Conservation (phyloP, 495 filamentous ascomycete species). For the Xylaria telfairii region DNA sequence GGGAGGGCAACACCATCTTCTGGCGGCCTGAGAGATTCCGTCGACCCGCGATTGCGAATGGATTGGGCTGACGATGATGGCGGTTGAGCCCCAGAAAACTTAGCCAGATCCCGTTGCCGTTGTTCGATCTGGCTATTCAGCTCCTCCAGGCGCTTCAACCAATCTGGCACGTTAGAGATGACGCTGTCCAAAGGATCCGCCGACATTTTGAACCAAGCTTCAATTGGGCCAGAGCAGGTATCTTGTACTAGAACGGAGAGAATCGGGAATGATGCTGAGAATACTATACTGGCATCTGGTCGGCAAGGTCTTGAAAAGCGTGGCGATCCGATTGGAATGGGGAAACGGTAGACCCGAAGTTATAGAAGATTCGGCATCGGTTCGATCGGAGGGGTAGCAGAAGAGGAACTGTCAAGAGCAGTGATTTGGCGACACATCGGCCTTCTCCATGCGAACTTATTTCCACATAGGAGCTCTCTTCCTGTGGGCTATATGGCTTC, state of each 20-base stretch:
- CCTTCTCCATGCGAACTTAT: background rate
- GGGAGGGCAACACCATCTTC: conserved; percentile 51
- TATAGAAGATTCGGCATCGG: conserved; percentile 19
- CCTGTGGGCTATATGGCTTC: background rate
- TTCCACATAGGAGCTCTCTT: conserved; percentile 2
- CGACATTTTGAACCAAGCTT: conserved; percentile 37
- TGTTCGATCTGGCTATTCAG: conserved; percentile 70
- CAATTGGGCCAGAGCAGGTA: background rate
- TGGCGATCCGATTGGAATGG: background rate
- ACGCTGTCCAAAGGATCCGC: conserved; percentile 72
- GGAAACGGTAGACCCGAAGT: background rate
- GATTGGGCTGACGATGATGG: conserved; percentile 44
- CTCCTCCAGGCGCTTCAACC: conserved; percentile 71
- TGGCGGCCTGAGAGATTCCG: conserved; percentile 64
- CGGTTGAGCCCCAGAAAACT: conserved; percentile 46
- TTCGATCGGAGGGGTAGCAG: background rate
- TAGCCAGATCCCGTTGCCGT: conserved; percentile 71
- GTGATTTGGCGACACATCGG: conserved; percentile 4
- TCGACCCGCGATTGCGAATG: conserved; percentile 65
- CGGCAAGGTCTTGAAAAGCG: background rate
- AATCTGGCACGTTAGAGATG: conserved; percentile 67
- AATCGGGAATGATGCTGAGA: background rate
- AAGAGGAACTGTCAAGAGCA: conserved; percentile 1
- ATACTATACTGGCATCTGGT: conserved; percentile 12
- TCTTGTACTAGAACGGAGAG: background rate